Conservation (phyloP, 305 asterid species). For the Euphrasia arctica region DNA sequence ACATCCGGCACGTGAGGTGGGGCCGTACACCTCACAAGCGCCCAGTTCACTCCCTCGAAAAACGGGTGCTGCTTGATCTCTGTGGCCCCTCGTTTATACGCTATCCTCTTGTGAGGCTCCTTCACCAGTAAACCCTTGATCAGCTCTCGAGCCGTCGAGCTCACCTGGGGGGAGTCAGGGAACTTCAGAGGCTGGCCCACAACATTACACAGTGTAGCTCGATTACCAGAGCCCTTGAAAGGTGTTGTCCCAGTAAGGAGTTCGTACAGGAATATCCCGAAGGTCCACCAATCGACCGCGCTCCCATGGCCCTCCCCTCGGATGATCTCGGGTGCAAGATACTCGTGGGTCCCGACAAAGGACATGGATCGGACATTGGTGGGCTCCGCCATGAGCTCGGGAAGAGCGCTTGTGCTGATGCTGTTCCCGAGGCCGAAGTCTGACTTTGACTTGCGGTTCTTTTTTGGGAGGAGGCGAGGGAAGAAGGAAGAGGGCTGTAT, state of each 20-base stretch:
- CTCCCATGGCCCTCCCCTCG: background rate
- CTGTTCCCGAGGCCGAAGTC: background rate
- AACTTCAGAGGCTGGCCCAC: no score
- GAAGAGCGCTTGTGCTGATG: background rate
- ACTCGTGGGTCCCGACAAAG: background rate
- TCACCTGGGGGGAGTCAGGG: no score
- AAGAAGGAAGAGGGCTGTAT: background rate
- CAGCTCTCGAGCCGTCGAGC: no score
- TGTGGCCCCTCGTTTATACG: no score
- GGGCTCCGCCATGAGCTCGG: constrained; percentile 1
- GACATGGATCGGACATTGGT: background rate
- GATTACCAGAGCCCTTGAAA: background rate
- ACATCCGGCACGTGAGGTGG: no score
- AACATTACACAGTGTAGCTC: background rate
- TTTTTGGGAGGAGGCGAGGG: background rate
- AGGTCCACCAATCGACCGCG: constrained; percentile 1
- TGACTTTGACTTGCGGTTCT: background rate
- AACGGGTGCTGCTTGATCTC: no score
- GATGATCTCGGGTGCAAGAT: background rate
- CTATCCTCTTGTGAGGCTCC: no score
- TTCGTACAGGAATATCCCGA: background rate
- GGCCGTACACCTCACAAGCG: no score
- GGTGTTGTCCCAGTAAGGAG: background rate
- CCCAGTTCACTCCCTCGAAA: no score
- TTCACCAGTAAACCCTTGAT: no score